Percentiles rank a stretch among this genome's conserved stretches.
These are phyloP conservation scores for Populus trichocarpa DNA, from an alignment of 441 rosid species.

Conservation along the genomic window DNA sequence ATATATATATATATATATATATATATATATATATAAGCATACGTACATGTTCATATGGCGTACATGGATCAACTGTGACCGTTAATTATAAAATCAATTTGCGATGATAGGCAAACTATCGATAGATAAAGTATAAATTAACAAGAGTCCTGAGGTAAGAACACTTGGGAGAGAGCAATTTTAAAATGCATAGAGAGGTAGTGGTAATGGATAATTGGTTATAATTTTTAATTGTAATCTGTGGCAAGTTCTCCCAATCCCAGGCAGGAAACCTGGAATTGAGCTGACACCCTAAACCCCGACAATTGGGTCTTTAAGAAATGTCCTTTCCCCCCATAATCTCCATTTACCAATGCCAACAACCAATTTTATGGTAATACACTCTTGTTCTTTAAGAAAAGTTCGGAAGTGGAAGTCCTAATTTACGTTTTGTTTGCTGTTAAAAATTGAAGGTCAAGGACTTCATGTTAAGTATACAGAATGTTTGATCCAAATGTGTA, in stretches of 20 bases:
- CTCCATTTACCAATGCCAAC: background rate
- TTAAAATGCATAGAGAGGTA: background rate
- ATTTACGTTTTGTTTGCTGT: too few relatives aligned
- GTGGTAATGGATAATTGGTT: background rate
- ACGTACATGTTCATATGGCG: too few relatives aligned
- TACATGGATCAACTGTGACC: background rate
- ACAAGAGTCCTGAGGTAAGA: background rate
- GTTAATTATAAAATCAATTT: background rate
- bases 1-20: too few relatives aligned
- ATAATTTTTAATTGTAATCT: background rate
- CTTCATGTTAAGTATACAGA: too few relatives aligned
- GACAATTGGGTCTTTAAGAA: slow-evolving; percentile 5
- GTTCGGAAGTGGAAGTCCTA: too few relatives aligned
- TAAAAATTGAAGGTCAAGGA: too few relatives aligned
- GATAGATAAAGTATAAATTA: too few relatives aligned
- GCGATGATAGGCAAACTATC: too few relatives aligned
- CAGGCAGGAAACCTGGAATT: slow-evolving; percentile 27
- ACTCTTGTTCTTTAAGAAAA: too few relatives aligned
- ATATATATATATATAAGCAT: background rate
- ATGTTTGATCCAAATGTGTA: too few relatives aligned
- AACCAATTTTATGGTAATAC: too few relatives aligned
- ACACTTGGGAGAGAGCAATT: background rate
- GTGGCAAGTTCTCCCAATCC: slow-evolving; percentile 11
- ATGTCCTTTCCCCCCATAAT: background rate
- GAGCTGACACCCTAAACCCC: slow-evolving; percentile 25